phyloP scores from a whole-genome alignment of 23 red algal genomes.

The Gracilaria caudata region DNA sequence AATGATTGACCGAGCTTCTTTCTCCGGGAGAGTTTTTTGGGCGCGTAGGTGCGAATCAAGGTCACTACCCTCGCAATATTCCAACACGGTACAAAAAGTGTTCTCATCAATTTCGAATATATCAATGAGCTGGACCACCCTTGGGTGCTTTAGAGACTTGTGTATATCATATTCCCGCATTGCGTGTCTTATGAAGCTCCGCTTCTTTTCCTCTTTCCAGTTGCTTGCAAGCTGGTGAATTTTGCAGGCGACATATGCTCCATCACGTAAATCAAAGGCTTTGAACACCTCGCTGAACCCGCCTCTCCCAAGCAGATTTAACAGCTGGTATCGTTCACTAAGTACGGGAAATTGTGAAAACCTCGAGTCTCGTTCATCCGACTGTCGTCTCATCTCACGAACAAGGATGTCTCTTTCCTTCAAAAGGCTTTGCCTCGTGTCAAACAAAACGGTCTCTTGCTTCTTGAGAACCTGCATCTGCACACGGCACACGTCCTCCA shows the following conservation, averaged over 20 bases:
- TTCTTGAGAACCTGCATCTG: conserved; percentile 57
- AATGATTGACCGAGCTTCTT: conserved; percentile 89
- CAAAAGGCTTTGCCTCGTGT: conserved; percentile 36
- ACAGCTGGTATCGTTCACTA: conserved; percentile 80
- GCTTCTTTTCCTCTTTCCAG: conserved; percentile 95
- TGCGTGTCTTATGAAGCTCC: conserved; percentile 94
- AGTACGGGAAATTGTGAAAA: conserved; percentile 78
- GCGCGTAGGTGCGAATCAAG: conserved; percentile 84
- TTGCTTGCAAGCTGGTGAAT: conserved; percentile 92
- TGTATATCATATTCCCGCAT: conserved; percentile 96
- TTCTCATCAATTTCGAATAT: conserved; percentile 98
- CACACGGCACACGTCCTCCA: conserved; percentile 76
- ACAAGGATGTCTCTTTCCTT: conserved; percentile 75
- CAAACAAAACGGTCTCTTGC: conserved; percentile 62
- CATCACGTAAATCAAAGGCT: conserved; percentile 77
- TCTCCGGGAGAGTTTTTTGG: conserved; percentile 79
- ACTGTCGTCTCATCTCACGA: conserved; percentile 82
- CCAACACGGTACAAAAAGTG: conserved; percentile 96
- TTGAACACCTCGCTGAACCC: conserved; percentile 97
- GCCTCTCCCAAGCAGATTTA: conserved; percentile 88
- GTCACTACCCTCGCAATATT: conserved; percentile 95
- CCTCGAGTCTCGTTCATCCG: conserved; percentile 77
- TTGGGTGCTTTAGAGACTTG: conserved; percentile 89
- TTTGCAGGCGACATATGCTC: conserved; percentile 86
- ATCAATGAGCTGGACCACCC: conserved; percentile 84